Percentiles rank a stretch among this genome's conserved stretches.
Conservation (phyloP, 352 stramenopile species). For the Pythium coloratum region DNA sequence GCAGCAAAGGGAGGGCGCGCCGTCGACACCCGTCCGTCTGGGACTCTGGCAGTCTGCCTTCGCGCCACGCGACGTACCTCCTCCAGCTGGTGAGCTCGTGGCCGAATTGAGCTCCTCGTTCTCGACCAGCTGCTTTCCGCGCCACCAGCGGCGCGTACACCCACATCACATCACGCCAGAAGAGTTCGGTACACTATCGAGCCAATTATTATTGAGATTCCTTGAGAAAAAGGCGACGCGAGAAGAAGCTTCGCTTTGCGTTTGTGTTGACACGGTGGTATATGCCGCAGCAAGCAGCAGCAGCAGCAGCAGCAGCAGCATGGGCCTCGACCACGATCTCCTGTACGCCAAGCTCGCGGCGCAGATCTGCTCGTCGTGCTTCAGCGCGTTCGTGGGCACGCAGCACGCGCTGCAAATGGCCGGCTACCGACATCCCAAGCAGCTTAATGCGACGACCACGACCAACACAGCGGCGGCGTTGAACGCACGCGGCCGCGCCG, state of each 20-base stretch:
- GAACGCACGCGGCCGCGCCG: conserved; percentile 1
- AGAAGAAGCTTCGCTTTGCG: not conserved
- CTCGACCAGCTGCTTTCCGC: conserved; percentile 9
- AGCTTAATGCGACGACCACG: conserved; percentile 8
- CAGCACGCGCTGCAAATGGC: conserved; percentile 60
- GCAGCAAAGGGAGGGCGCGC: not conserved
- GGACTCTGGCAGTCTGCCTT: not conserved
- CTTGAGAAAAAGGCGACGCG: not conserved
- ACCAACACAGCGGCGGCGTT: not conserved
- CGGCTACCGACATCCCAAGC: conserved; percentile 20
- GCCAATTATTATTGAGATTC: not conserved
- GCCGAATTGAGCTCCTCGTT: conserved; percentile 4
- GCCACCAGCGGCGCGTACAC: not conserved
- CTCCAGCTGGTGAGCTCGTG: conserved; percentile 7
- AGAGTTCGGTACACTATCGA: not conserved
- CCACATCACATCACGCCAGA: not conserved
- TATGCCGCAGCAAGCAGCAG: not conserved
- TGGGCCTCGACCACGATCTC: conserved; percentile 25
- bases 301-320: conserved; percentile 2
- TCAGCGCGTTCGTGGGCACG: conserved; percentile 66
- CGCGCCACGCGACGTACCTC: not conserved
- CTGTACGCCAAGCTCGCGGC: conserved; percentile 64
- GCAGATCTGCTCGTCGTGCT: conserved; percentile 65
- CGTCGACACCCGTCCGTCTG: not conserved
- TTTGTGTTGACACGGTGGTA: not conserved